A percentile compares a stretch with the other conserved stretches of the same genome.
These are phyloP conservation scores for Exophiala aquamarina DNA, from an alignment of 2,329 filamentous ascomycete species.

Conservation along the genomic window DNA sequence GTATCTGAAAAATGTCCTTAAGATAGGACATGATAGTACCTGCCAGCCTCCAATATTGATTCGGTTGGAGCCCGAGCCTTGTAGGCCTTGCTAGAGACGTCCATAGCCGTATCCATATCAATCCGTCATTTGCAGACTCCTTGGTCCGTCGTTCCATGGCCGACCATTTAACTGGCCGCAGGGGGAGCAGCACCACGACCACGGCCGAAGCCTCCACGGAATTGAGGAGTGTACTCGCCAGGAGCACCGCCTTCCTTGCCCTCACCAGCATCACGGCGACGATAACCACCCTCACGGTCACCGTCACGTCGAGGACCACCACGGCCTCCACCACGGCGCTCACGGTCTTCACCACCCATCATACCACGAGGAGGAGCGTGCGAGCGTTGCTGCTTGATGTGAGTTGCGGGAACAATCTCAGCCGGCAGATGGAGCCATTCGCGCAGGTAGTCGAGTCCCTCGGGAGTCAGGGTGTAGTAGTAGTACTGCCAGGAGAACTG, in stretches of 20 bases:
- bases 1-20: too few relatives aligned
- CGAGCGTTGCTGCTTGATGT: conserved; percentile 99
- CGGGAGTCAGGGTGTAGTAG: conserved; percentile 99
- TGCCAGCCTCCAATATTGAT: too few relatives aligned
- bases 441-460: conserved; percentile 99
- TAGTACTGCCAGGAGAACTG: conserved; percentile 99
- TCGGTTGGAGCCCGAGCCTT: too few relatives aligned
- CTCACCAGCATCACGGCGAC: conserved; percentile 82
- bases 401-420: conserved; percentile 98
- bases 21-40: too few relatives aligned
- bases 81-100: too few relatives aligned
- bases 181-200: conserved; percentile 73
- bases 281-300: conserved; percentile 86
- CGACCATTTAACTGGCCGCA: conserved; percentile 7
- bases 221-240: conserved; percentile 87
- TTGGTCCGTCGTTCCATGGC: background rate
- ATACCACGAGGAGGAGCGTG: conserved; percentile 98
- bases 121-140: too few relatives aligned
- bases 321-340: conserved; percentile 82
- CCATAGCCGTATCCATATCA: too few relatives aligned
- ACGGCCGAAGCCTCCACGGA: conserved; percentile 89
- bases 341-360: conserved; percentile 82
- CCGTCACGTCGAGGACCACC: conserved; percentile 69
- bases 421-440: conserved; percentile 99
- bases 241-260: conserved; percentile 90